Conservation (phyloP, 2,329 filamentous ascomycete genomes). For the Aspergillus spinulosporus region DNA sequence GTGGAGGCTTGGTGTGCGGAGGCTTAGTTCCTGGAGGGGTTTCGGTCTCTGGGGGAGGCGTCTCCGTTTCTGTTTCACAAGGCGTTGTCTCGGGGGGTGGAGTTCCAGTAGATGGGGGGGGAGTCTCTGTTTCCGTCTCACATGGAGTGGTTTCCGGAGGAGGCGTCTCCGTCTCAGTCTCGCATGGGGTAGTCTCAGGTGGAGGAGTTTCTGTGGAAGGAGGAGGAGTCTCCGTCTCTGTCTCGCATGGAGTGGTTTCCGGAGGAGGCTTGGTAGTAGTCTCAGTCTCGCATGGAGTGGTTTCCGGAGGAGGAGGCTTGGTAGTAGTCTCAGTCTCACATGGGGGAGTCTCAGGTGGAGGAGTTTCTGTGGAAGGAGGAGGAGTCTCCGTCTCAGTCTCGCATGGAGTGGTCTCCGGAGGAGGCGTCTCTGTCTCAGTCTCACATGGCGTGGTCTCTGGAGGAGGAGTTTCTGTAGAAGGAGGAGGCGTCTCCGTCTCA, state of each 20-base stretch:
- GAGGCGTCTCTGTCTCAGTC: not conserved
- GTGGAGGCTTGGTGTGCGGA: not conserved
- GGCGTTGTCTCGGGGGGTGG: too few relatives aligned
- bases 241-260: slow-evolving; percentile 8
- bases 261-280: not conserved
- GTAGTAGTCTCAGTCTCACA: slow-evolving; percentile 7
- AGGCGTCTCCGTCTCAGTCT: slow-evolving; percentile 1
- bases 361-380: not conserved
- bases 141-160: too few relatives aligned
- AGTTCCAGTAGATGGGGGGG: too few relatives aligned
- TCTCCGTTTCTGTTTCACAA: too few relatives aligned
- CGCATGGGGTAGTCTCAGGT: slow-evolving; percentile 4
- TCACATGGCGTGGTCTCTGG: slow-evolving; percentile 8
- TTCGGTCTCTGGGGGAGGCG: not conserved
- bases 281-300: slow-evolving; percentile 4
- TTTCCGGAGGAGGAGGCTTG: not conserved
- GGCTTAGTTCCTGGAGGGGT: not conserved
- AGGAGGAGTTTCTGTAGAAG: not conserved
- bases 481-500: not conserved
- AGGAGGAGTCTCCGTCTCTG: not conserved
- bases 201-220: not conserved
- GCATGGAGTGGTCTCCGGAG: slow-evolving; percentile 2
- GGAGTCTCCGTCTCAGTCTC: slow-evolving; percentile 1
- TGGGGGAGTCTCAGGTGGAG: not conserved
- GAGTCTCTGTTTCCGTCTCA: too few relatives aligned